phyloP scores from a whole-genome alignment of 2,329 filamentous ascomycete genomes.

The Claviceps pusilla region DNA sequence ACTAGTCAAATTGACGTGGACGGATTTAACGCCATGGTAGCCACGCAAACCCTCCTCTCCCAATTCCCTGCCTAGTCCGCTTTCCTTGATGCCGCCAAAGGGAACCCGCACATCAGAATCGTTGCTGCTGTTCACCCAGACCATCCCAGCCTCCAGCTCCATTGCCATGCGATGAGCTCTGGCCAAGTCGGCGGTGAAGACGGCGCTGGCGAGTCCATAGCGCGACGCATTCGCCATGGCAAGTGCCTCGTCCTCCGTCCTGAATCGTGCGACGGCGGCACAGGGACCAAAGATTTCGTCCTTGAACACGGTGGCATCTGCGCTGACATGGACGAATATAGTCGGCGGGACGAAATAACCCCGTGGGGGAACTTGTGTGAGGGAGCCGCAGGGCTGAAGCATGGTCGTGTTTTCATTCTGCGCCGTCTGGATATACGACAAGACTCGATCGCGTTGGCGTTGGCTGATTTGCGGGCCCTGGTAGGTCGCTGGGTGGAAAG shows the following conservation, averaged over 20 bases:
- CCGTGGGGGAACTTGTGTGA: slow-evolving; percentile 5
- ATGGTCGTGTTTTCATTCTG: slow-evolving; percentile 46
- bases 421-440: slow-evolving; percentile 50
- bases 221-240: slow-evolving; percentile 24
- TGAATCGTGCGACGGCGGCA: slow-evolving; percentile 13
- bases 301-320: slow-evolving; percentile 11
- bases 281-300: slow-evolving; percentile 20
- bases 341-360: slow-evolving; percentile 17
- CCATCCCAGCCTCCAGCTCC: slow-evolving; percentile 38
- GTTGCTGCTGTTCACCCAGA: slow-evolving; percentile 25
- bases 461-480: slow-evolving; percentile 55
- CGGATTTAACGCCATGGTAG: slow-evolving; percentile 16
- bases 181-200: slow-evolving; percentile 39
- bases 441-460: slow-evolving; percentile 47
- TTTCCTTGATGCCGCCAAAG: slow-evolving; percentile 21
- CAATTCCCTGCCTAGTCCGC: slow-evolving; percentile 17
- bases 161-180: slow-evolving; percentile 25
- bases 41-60: slow-evolving; percentile 15
- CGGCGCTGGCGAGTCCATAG: slow-evolving; percentile 38
- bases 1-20: slow-evolving; percentile 15
- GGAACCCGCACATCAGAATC: slow-evolving; percentile 17
- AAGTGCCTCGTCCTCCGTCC: slow-evolving; percentile 16
- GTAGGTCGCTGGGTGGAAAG: slow-evolving; percentile 47
- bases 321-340: slow-evolving; percentile 13
- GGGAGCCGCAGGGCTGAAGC: slow-evolving; percentile 4